Conservation (phyloP, 2,329 filamentous ascomycete species). For the Sodiomyces alkalinus region DNA sequence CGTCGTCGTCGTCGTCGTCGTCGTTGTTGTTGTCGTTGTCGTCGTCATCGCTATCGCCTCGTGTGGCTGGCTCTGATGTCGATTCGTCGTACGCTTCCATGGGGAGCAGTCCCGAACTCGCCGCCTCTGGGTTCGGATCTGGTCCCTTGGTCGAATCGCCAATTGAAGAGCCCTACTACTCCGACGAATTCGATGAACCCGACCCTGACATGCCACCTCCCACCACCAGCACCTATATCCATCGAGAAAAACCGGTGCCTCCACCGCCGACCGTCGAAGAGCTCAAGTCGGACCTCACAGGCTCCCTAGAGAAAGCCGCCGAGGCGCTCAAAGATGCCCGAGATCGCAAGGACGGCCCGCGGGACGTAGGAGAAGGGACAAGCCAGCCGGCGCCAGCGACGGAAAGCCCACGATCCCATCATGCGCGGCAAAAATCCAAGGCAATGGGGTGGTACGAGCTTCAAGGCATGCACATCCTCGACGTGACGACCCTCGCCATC, state of each 20-base stretch:
- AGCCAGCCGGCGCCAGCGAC: not conserved
- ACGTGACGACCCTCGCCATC: conserved; percentile 90
- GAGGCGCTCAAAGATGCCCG: conserved; percentile 49
- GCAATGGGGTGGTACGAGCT: conserved; percentile 66
- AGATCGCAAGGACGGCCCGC: conserved; percentile 14
- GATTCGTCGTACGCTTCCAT: conserved; percentile 47
- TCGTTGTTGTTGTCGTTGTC: no score
- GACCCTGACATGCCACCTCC: conserved; percentile 82
- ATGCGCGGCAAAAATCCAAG: conserved; percentile 19
- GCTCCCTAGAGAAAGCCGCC: conserved; percentile 52
- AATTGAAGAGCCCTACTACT: conserved; percentile 31
- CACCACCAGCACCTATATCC: conserved; percentile 89
- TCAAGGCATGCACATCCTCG: conserved; percentile 81
- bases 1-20: conserved; percentile 3
- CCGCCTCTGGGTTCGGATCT: conserved; percentile 20
- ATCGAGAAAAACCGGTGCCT: conserved; percentile 65
- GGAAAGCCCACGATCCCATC: conserved; percentile 19
- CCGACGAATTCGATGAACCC: conserved; percentile 46
- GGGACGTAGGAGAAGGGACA: not conserved
- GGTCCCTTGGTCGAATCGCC: conserved; percentile 31
- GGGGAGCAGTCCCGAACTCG: conserved; percentile 41
- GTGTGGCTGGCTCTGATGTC: conserved; percentile 28
- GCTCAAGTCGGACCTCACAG: conserved; percentile 52
- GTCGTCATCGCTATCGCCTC: conserved; percentile 24
- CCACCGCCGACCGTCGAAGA: conserved; percentile 73